Conservation (phyloP, 768 basidiomycete genomes). For the Fomitopsis pulvina region DNA sequence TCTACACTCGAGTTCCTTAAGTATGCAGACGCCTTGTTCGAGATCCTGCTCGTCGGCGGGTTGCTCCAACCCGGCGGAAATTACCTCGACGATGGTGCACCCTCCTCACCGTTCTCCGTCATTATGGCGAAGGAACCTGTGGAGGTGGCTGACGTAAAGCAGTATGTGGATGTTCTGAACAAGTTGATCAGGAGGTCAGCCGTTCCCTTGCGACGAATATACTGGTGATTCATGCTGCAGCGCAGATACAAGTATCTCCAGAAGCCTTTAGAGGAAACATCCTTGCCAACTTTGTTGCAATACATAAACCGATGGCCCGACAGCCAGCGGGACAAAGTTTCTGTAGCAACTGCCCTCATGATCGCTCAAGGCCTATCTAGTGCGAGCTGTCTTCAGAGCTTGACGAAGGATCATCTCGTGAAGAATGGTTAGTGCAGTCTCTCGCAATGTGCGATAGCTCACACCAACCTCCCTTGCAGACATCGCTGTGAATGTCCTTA, state of each 20-base stretch:
- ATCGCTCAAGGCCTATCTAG: constrained; percentile 79
- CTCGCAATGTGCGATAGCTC: not conserved
- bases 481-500: constrained; percentile 70
- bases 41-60: constrained; percentile 91
- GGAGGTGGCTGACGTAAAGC: constrained; percentile 82
- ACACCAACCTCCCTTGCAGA: constrained; percentile 35
- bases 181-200: constrained; percentile 89
- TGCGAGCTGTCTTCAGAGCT: constrained; percentile 68
- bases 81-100: constrained; percentile 83
- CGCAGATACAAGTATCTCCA: constrained; percentile 97
- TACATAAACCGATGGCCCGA: constrained; percentile 82
- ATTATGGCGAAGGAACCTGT: constrained; percentile 75
- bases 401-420: constrained; percentile 91
- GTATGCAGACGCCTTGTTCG: constrained; percentile 95
- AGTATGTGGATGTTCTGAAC: constrained; percentile 90
- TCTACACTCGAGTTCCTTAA: constrained; percentile 92
- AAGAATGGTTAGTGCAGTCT: constrained; percentile 69
- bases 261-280: constrained; percentile 84
- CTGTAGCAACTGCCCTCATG: constrained; percentile 74
- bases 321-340: constrained; percentile 75
- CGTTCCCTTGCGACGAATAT: not conserved
- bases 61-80: constrained; percentile 94
- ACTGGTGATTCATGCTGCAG: constrained; percentile 1
- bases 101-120: constrained; percentile 83
- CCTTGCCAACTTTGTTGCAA: constrained; percentile 81